Base-by-base conservation (phyloP, 305 asterid species). In the Caryopteris hybrid region DNA sequence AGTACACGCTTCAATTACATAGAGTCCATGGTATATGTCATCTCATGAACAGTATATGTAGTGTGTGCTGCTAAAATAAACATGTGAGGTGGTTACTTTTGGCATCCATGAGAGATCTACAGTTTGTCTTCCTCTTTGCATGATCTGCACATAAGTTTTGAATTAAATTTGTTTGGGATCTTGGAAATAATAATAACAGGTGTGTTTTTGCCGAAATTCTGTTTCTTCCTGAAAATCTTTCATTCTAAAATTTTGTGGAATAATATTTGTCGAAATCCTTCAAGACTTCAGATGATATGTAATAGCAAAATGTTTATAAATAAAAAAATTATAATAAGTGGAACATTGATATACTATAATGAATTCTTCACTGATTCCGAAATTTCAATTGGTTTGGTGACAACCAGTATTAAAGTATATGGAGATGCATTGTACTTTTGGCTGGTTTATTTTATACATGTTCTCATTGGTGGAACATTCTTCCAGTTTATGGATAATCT, bases 401-500 rank as follows among this genome's bases (percentile, higher is more conserved):
- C 29, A 20, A 54, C 50, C 45, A 5, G 33, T 38, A 8, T 17
- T 3, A 5, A 23, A 51, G 54, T 11, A 8, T 36, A 9, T 11
- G 10, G 4, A 38, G 62, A 23, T 50, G 48, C 64, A 41, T 8
- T 67, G 41, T 51, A 66, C 17, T 2, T 0, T 27, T 42, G 2
- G 54, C 58, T 57, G 47, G 39, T 39, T 38, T 57, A 23, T 50
- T 66, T 66, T 47, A 20, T 8, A 23, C 10, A 33, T 63, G 34
- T 48, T 78, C 64, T 70, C 25, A 50, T 23, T 36, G 7, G 2
- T 64, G 64, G 50, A 61, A 47, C 65, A 17, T 60, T 66, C 59
- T 72, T 85, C 78, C 56, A 92, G 98, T 8, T 88, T n/a, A 68
- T 69, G 77, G 86, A 74, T 12, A 84, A 84, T 74, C 73, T 92